These are phyloP conservation scores for Pleurotus salmoneostramineus DNA, from an alignment of 768 basidiomycete genomes.

Conservation along the genomic window DNA sequence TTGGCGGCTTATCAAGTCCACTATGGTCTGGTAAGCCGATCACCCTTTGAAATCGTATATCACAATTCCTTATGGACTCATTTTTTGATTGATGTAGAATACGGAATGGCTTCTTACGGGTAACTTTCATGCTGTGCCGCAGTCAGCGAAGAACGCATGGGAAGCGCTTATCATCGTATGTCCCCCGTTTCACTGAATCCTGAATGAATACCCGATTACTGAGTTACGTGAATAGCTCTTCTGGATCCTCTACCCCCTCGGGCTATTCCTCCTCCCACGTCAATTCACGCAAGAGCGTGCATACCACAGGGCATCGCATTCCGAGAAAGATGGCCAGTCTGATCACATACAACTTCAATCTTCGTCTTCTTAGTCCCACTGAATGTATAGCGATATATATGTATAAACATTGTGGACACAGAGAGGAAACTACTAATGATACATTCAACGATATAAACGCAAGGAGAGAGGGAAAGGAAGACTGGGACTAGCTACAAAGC, in stretches of 20 bases:
- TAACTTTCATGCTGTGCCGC: constrained; percentile 29
- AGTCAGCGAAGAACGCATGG: constrained; percentile 42
- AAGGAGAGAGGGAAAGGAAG: background rate
- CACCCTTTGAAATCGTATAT: background rate
- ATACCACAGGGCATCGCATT: constrained; percentile 5
- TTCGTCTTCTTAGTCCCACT: too few relatives aligned
- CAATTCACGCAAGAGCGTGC: constrained; percentile 37
- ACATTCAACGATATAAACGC: background rate
- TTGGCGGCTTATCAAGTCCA: constrained; percentile 51
- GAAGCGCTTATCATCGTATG: constrained; percentile 38
- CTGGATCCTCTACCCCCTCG: constrained; percentile 40
- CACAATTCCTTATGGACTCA: background rate
- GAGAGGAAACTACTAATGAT: constrained; percentile 1
- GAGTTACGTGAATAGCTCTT: constrained; percentile 31
- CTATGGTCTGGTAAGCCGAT: constrained; percentile 30
- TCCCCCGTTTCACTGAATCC: constrained; percentile 3
- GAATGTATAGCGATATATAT: background rate
- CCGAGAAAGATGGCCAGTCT: background rate
- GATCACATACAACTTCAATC: too few relatives aligned
- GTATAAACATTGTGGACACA: background rate
- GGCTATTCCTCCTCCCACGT: constrained; percentile 38
- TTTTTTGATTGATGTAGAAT: constrained; percentile 14
- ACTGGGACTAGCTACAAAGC: background rate
- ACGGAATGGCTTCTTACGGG: constrained; percentile 38
- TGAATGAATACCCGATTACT: background rate